A percentile compares a stretch with the other conserved stretches of the same genome.
Conservation (phyloP, 371 early-diverging fungal genomes). For the Saksenaea vasiformis region DNA sequence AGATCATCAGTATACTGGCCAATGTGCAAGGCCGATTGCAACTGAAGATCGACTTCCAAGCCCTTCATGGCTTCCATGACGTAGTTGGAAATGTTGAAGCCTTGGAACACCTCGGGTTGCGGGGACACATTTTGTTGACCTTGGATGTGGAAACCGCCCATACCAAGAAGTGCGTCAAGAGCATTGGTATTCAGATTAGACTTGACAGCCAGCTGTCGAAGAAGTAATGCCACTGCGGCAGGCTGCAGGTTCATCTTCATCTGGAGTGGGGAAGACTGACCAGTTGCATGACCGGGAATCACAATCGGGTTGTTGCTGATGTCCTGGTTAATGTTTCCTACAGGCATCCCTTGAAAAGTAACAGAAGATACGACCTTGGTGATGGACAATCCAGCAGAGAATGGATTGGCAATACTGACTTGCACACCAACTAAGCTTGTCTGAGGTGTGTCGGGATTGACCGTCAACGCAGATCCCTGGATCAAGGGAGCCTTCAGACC, state of each 20-base stretch:
- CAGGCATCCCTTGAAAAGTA: conserved; percentile 46
- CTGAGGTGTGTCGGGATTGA: conserved; percentile 39
- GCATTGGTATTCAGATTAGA: conserved; percentile 45
- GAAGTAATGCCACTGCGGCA: conserved; percentile 39
- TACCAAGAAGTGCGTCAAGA: conserved; percentile 47
- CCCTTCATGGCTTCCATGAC: conserved; percentile 51
- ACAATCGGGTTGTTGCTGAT: conserved; percentile 37
- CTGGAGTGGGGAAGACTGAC: conserved; percentile 28
- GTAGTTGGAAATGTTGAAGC: conserved; percentile 50
- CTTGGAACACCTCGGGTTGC: conserved; percentile 34
- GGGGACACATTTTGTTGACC: conserved; percentile 40
- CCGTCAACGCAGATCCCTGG: conserved; percentile 44
- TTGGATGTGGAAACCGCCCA: conserved; percentile 42
- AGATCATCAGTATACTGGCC: conserved; percentile 52
- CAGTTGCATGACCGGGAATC: conserved; percentile 35
- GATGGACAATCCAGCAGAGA: conserved; percentile 50
- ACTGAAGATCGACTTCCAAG: conserved; percentile 50
- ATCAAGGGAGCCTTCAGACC: conserved; percentile 47
- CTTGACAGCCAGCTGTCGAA: conserved; percentile 46
- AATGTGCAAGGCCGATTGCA: conserved; percentile 45
- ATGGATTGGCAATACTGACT: conserved; percentile 57
- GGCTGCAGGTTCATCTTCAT: conserved; percentile 47
- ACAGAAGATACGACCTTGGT: conserved; percentile 45
- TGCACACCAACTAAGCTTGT: conserved; percentile 45
- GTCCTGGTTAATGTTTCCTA: conserved; percentile 54